These are phyloP conservation scores for Exophiala calicioides DNA, from an alignment of 2,329 filamentous ascomycete genomes.

Conservation along the genomic window DNA sequence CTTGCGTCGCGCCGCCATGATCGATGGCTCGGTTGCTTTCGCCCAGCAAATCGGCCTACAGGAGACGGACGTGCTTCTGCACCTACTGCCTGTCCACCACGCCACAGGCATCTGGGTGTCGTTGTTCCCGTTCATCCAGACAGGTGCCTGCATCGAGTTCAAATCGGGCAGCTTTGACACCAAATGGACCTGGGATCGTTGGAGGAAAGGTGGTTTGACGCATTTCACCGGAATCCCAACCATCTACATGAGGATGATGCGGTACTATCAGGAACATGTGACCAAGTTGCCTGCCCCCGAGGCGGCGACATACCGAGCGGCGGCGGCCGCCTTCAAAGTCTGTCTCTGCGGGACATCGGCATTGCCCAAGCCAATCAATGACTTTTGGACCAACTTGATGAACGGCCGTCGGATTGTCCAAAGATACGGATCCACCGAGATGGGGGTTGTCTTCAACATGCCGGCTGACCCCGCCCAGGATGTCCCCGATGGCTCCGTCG, in stretches of 20 bases:
- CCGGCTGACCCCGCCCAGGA: constrained; percentile 35
- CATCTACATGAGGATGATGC: constrained; percentile 46
- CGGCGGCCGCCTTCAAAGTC: constrained; percentile 35
- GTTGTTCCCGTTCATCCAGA: constrained; percentile 41
- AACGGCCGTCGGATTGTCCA: constrained; percentile 44
- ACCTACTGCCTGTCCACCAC: constrained; percentile 38
- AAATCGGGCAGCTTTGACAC: constrained; percentile 43
- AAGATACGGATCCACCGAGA: constrained; percentile 48
- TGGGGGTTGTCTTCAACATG: constrained; percentile 47
- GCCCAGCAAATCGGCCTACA: constrained; percentile 33
- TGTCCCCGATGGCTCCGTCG: constrained; percentile 35
- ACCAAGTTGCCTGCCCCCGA: constrained; percentile 26
- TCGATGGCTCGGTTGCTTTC: constrained; percentile 31
- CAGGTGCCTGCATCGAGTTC: constrained; percentile 46
- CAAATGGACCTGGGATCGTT: constrained; percentile 44
- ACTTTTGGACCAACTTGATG: constrained; percentile 52
- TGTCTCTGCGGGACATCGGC: constrained; percentile 46
- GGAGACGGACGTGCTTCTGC: constrained; percentile 38
- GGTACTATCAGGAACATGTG: constrained; percentile 34
- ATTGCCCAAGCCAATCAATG: constrained; percentile 51
- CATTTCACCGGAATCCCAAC: constrained; percentile 48
- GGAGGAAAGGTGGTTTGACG: constrained; percentile 36
- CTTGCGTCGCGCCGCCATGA: constrained; percentile 27
- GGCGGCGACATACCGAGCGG: constrained; percentile 44
- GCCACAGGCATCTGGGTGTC: constrained; percentile 34